Percentiles rank a stretch among this genome's conserved stretches.
Evolutionary conservation across 2,329 filamentous ascomycete species (phyloP).

Genomic region (Aspergillus sp.): DNA sequence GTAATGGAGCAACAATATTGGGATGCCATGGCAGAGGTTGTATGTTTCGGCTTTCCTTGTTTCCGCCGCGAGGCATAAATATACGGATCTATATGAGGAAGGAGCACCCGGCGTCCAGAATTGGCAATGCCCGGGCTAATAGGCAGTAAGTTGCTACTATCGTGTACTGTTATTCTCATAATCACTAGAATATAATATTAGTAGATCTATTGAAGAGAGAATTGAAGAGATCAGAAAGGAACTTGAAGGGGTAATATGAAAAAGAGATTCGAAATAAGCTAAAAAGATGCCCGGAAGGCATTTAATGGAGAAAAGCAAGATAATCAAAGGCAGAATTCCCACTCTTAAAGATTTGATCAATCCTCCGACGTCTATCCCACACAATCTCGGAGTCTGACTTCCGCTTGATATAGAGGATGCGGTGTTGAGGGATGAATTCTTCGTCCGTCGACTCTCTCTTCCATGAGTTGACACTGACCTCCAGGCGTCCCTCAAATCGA

Average conservation of each 20-base stretch:
- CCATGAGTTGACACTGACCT: conserved; percentile 51
- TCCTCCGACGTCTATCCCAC: conserved; percentile 52
- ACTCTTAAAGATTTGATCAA: conserved; percentile 50
- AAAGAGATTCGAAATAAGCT: too few species aligned
- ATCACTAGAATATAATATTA: too few species aligned
- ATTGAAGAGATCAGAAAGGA: too few species aligned
- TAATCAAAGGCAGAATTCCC: conserved; percentile 37
- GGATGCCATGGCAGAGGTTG: neutral
- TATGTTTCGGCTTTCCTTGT: neutral
- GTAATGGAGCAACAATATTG: neutral
- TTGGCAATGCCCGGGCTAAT: neutral
- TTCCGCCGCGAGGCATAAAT: neutral
- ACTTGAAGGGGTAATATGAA: too few species aligned
- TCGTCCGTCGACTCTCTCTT: conserved; percentile 55
- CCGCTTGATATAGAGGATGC: conserved; percentile 52
- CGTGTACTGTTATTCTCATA: too few species aligned
- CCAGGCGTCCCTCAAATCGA: conserved; percentile 51
- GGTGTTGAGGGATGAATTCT: conserved; percentile 58
- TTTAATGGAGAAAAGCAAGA: conserved; percentile 28
- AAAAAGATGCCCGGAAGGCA: neutral
- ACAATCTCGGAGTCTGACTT: conserved; percentile 42
- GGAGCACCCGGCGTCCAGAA: neutral
- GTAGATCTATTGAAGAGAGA: too few species aligned
- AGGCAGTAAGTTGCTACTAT: too few species aligned
- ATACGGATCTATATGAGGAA: neutral